These are phyloP conservation scores for Micractinium conductrix DNA, from an alignment of 139 green algal species.

Conservation along the genomic window DNA sequence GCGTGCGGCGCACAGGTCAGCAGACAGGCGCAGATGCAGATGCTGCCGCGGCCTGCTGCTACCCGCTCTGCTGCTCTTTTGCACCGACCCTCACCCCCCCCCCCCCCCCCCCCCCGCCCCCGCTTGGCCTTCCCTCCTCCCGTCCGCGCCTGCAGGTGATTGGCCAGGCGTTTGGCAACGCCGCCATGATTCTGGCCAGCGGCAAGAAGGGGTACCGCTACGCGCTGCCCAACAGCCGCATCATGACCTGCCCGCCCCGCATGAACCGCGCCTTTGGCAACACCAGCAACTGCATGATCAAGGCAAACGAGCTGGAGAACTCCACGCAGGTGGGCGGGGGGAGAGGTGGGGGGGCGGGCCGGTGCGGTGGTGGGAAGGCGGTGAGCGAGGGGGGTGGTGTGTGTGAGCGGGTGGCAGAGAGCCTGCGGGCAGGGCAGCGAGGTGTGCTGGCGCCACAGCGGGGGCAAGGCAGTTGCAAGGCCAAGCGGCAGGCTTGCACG, in stretches of 20 bases:
- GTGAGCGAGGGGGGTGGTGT: too few relatives aligned
- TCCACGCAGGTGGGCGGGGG: slow-evolving; percentile 54
- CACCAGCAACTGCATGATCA: slow-evolving; percentile 83
- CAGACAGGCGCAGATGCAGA: too few relatives aligned
- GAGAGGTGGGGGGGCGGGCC: too few relatives aligned
- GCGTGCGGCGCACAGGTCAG: too few relatives aligned
- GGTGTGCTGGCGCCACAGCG: too few relatives aligned
- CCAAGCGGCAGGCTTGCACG: too few relatives aligned
- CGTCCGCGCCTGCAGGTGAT: slow-evolving; percentile 72
- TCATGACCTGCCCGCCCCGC: slow-evolving; percentile 60
- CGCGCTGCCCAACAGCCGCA: slow-evolving; percentile 86
- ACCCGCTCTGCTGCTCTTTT: too few relatives aligned
- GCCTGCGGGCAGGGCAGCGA: too few relatives aligned
- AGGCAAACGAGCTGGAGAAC: slow-evolving; percentile 86
- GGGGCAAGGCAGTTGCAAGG: too few relatives aligned
- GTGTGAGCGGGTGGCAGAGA: too few relatives aligned
- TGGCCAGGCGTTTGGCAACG: slow-evolving; percentile 89
- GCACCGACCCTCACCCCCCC: not conserved
- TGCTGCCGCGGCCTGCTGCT: too few relatives aligned
- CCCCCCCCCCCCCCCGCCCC: not conserved
- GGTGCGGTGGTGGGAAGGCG: too few relatives aligned
- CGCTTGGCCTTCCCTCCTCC: not conserved
- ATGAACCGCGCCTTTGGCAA: slow-evolving; percentile 69
- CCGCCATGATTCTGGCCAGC: slow-evolving; percentile 89
- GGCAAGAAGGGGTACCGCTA: slow-evolving; percentile 92